Evolutionary conservation across 768 basidiomycete genomes (phyloP).

Genomic region (Saitozyma sp.): DNA sequence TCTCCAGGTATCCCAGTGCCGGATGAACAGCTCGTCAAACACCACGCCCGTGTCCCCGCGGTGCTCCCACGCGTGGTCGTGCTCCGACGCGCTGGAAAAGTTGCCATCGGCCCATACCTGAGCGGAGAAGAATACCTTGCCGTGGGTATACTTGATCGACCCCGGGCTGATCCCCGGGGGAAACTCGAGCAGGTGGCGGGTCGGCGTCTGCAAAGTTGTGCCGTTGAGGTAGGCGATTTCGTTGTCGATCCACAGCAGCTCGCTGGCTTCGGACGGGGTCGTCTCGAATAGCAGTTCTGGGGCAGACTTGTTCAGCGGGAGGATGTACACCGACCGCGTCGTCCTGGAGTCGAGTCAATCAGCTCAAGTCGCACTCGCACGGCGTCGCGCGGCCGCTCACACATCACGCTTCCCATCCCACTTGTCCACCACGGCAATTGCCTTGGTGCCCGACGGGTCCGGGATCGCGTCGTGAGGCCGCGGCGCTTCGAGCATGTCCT

Average conservation of each 20-base stretch:
- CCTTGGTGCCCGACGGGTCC: conserved; percentile 20
- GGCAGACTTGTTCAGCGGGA: conserved; percentile 23
- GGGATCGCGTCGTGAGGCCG: conserved; percentile 34
- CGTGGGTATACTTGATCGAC: conserved; percentile 1
- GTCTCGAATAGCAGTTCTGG: conserved; percentile 19
- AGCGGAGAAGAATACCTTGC: conserved; percentile 75
- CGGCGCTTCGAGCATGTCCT: conserved; percentile 45
- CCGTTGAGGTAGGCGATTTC: conserved; percentile 30
- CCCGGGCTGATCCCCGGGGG: conserved; percentile 20
- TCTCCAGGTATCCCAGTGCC: conserved; percentile 42
- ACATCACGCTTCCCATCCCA: conserved; percentile 30
- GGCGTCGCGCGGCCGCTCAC: conserved; percentile 12
- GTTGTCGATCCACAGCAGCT: conserved; percentile 28
- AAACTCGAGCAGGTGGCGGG: conserved; percentile 25
- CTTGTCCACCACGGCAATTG: conserved; percentile 31
- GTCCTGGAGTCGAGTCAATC: conserved; percentile 12
- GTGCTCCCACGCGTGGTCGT: conserved; percentile 57
- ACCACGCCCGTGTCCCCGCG: conserved; percentile 34
- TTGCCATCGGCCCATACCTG: conserved; percentile 73
- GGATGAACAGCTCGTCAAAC: conserved; percentile 38
- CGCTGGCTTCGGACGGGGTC: conserved; percentile 15
- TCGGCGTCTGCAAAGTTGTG: conserved; percentile 14
- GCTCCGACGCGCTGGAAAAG: conserved; percentile 65
- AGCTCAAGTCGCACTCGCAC: conserved; percentile 4
- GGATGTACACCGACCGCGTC: conserved; percentile 35